These are phyloP conservation scores for Pseudogymnoascus verrucosus DNA, from an alignment of 2,329 filamentous ascomycete genomes.

Conservation along the genomic window DNA sequence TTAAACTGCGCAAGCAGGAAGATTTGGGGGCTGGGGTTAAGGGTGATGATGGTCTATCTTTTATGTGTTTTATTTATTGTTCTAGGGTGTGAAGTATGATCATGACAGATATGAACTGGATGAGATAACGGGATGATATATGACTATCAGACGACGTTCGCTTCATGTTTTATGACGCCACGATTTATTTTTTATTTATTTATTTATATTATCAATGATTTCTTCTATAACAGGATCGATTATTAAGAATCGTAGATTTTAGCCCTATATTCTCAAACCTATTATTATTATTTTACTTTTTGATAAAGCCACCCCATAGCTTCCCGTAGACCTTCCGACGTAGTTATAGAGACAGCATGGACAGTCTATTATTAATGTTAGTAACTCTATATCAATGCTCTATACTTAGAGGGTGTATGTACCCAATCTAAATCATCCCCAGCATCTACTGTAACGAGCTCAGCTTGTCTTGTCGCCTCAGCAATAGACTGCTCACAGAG, in stretches of 20 bases:
- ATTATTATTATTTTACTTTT: background rate
- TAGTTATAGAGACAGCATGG: background rate
- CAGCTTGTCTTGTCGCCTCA: background rate
- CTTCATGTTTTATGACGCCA: slow-evolving; percentile 6
- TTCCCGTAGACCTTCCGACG: background rate
- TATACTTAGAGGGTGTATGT: background rate
- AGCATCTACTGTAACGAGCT: background rate
- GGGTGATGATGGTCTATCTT: background rate
- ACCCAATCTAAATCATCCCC: background rate
- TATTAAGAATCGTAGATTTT: too few species aligned
- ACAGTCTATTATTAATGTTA: background rate
- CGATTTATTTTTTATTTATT: background rate
- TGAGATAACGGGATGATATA: background rate
- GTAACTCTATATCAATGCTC: background rate
- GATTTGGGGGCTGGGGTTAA: background rate
- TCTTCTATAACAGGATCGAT: background rate
- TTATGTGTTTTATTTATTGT: background rate
- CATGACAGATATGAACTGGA: background rate
- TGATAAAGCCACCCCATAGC: background rate
- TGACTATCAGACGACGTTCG: background rate
- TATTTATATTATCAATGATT: slow-evolving; percentile 1
- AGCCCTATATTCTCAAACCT: background rate
- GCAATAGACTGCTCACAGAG: background rate
- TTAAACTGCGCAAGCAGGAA: background rate
- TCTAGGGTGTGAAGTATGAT: background rate